These are phyloP conservation scores for Oleoguttula mirabilis DNA, from an alignment of 495 filamentous ascomycete genomes.

Conservation along the genomic window DNA sequence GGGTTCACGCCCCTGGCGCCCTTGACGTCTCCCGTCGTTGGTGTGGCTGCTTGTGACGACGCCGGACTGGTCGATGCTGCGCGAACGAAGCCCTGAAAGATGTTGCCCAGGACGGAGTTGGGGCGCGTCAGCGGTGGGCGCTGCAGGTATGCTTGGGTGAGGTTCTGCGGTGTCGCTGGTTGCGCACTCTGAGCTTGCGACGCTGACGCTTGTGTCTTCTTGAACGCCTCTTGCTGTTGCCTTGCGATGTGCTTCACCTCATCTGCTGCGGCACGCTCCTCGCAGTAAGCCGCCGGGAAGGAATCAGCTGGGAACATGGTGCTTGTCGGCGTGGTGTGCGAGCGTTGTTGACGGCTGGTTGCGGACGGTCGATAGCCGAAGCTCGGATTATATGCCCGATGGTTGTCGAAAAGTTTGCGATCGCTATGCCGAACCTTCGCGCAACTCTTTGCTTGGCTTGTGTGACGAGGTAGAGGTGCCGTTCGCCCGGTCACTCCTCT, in stretches of 20 bases:
- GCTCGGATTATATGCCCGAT: too few relatives aligned
- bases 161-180: neutral
- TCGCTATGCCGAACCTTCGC: too few relatives aligned
- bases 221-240: conserved; percentile 5
- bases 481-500: too few relatives aligned
- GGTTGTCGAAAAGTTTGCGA: too few relatives aligned
- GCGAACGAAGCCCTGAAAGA: conserved; percentile 12
- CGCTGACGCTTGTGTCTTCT: neutral
- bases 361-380: too few relatives aligned
- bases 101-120: conserved; percentile 12
- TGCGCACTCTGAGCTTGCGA: neutral
- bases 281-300: conserved; percentile 5
- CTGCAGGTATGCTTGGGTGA: conserved; percentile 2
- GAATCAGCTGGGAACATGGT: neutral
- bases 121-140: conserved; percentile 4
- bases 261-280: conserved; percentile 5
- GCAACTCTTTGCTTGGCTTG: too few relatives aligned
- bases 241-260: neutral
- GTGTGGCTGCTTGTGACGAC: neutral
- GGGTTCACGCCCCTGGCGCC: neutral
- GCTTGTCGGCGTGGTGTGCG: neutral
- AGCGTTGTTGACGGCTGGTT: too few relatives aligned
- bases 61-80: neutral
- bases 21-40: conserved; percentile 2
- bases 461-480: too few relatives aligned